Evolutionary conservation across 805 yeast genomes (phyloP).

Genomic region (Candida ficus): DNA sequence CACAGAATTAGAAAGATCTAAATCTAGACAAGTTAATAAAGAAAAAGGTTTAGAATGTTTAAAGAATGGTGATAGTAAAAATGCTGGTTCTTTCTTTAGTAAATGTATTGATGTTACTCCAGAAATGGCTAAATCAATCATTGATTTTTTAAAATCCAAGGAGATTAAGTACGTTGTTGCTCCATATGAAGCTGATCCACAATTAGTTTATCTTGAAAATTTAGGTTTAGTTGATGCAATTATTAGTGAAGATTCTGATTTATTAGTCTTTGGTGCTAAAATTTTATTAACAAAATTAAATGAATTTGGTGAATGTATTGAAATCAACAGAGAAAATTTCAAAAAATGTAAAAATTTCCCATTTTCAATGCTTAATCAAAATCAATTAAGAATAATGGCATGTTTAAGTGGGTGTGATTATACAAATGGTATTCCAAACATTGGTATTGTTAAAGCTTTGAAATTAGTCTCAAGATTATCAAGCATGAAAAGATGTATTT

Average conservation of each 20-base stretch:
- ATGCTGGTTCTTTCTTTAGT: slow-evolving; percentile 65
- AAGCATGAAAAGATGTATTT: slow-evolving; percentile 50
- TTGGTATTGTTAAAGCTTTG: slow-evolving; percentile 79
- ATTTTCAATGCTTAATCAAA: slow-evolving; percentile 44
- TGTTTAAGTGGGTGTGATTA: slow-evolving; percentile 96
- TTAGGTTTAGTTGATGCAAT: slow-evolving; percentile 75
- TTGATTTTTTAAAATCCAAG: slow-evolving; percentile 57
- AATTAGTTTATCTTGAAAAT: slow-evolving; percentile 84
- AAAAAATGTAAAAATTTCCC: slow-evolving; percentile 42
- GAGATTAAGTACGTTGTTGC: slow-evolving; percentile 79
- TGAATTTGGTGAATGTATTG: slow-evolving; percentile 64
- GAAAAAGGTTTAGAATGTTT: slow-evolving; percentile 48
- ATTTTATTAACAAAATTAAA: slow-evolving; percentile 76
- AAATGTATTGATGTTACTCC: slow-evolving; percentile 86
- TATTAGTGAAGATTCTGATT: slow-evolving; percentile 90
- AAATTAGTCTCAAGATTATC: slow-evolving; percentile 46
- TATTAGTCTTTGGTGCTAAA: slow-evolving; percentile 81
- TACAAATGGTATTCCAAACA: slow-evolving; percentile 75
- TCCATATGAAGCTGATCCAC: slow-evolving; percentile 98
- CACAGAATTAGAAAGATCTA: slow-evolving; percentile 63
- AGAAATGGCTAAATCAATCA: slow-evolving; percentile 82
- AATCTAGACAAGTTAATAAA: slow-evolving; percentile 52
- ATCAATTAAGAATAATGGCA: slow-evolving; percentile 70
- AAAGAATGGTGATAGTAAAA: slow-evolving; percentile 46
- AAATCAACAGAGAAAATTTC: slow-evolving; percentile 56